Conservation (phyloP, 228 moss, liverwort and hornwort species). For the Sphagnum magellanicum region DNA sequence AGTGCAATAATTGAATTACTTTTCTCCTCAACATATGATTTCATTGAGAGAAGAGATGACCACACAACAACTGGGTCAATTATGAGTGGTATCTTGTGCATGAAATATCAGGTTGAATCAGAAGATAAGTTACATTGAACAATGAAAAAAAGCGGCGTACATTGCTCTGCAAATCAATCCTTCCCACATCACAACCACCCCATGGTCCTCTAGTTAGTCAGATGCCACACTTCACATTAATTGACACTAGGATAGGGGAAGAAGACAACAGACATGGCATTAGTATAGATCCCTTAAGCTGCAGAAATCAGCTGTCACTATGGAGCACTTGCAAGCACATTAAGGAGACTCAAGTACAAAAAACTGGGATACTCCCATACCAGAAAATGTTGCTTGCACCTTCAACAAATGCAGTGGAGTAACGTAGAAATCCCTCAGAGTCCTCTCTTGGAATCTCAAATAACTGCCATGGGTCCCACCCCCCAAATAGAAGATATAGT, state of each 20-base stretch:
- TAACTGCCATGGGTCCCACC: constrained; percentile 32
- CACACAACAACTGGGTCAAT: too few relatives aligned
- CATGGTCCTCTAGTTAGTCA: constrained; percentile 7
- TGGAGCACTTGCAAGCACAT: not conserved
- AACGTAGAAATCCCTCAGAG: constrained; percentile 72
- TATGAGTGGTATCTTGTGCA: not conserved
- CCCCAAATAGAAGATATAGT: not conserved
- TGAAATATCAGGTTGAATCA: not conserved
- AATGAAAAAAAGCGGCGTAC: constrained; percentile 76
- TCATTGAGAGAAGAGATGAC: too few relatives aligned
- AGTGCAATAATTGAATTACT: too few relatives aligned
- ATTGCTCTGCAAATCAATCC: constrained; percentile 96
- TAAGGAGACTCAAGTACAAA: not conserved
- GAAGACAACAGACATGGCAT: too few relatives aligned
- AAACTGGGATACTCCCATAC: constrained; percentile 21
- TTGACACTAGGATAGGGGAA: too few relatives aligned
- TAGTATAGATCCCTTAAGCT: too few relatives aligned
- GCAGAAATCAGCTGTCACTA: not conserved
- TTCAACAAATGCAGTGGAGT: constrained; percentile 85
- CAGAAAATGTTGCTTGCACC: constrained; percentile 92
- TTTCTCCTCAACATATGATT: too few relatives aligned
- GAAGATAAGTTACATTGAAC: constrained; percentile 50
- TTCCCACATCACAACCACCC: constrained; percentile 21
- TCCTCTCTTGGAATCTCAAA: constrained; percentile 84
- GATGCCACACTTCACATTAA: not conserved